These are phyloP conservation scores for Thielaviopsis cerberus DNA, from an alignment of 2,329 filamentous ascomycete genomes.

Conservation along the genomic window DNA sequence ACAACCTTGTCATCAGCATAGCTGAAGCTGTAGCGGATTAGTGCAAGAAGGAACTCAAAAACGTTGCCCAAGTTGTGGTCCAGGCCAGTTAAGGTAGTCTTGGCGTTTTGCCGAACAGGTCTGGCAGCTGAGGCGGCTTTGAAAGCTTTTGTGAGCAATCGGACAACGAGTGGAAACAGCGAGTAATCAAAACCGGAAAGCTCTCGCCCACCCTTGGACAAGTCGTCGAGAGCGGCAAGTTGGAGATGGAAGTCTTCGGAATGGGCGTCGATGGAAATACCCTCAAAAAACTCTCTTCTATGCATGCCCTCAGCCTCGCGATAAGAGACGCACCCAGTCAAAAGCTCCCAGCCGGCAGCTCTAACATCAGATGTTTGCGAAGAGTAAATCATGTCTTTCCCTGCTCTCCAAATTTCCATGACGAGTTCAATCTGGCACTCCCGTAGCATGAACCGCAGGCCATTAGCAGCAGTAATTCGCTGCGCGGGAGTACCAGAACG, in stretches of 20 bases:
- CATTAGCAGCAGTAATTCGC: constrained; percentile 36
- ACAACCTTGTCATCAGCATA: constrained; percentile 45
- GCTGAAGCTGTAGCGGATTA: constrained; percentile 61
- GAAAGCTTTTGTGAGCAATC: constrained; percentile 41
- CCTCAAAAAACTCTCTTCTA: constrained; percentile 45
- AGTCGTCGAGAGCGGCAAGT: constrained; percentile 41
- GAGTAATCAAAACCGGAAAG: constrained; percentile 51
- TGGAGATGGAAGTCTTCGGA: constrained; percentile 48
- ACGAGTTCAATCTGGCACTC: constrained; percentile 42
- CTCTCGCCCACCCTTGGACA: constrained; percentile 42
- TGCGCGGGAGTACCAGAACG: constrained; percentile 33
- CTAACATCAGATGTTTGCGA: constrained; percentile 35
- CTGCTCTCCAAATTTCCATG: constrained; percentile 46
- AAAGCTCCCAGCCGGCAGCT: constrained; percentile 43
- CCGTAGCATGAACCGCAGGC: constrained; percentile 35
- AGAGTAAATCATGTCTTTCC: constrained; percentile 44
- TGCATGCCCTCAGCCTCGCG: constrained; percentile 45
- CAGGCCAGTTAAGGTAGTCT: constrained; percentile 22
- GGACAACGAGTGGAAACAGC: constrained; percentile 41
- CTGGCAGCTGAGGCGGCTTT: constrained; percentile 32
- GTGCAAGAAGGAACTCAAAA: constrained; percentile 45
- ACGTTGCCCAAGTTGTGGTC: constrained; percentile 44
- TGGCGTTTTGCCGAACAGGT: constrained; percentile 18
- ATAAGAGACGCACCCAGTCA: constrained; percentile 47
- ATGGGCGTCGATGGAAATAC: constrained; percentile 35